These are phyloP conservation scores for Cytospora chrysosperma DNA, from an alignment of 2,329 filamentous ascomycete species.

Conservation along the genomic window DNA sequence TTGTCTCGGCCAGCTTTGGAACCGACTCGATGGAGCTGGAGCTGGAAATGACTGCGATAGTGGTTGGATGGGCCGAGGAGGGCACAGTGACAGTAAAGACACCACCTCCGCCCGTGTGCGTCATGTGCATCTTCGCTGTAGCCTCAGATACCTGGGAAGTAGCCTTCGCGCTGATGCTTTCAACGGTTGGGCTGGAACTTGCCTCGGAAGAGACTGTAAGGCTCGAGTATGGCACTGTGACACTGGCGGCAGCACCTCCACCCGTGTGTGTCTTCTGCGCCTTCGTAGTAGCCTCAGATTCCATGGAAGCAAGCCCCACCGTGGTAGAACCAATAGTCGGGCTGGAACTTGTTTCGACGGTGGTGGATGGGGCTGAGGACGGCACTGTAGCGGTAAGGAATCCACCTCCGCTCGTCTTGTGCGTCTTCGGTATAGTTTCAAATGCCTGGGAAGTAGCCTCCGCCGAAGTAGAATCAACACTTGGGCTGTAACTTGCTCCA, in stretches of 20 bases:
- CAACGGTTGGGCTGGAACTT: not conserved
- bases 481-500: not conserved
- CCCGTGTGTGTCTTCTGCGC: not conserved
- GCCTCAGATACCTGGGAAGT: not conserved
- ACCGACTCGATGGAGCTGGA: not conserved
- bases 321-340: not conserved
- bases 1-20: not conserved
- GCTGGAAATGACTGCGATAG: not conserved
- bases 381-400: not conserved
- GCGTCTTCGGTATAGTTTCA: not conserved
- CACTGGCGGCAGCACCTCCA: not conserved
- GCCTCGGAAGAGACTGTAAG: not conserved
- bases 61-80: not conserved
- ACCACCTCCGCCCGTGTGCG: not conserved
- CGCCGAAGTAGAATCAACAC: not conserved
- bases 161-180: not conserved
- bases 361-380: not conserved
- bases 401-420: not conserved
- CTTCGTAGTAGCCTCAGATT: not conserved
- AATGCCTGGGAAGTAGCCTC: not conserved
- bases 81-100: not conserved
- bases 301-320: not conserved
- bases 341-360: not conserved
- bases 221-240: not conserved
- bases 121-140: not conserved